phyloP scores from a whole-genome alignment of 1,284 basidiomycete genomes.

The Paramarasmius palmivorus region DNA sequence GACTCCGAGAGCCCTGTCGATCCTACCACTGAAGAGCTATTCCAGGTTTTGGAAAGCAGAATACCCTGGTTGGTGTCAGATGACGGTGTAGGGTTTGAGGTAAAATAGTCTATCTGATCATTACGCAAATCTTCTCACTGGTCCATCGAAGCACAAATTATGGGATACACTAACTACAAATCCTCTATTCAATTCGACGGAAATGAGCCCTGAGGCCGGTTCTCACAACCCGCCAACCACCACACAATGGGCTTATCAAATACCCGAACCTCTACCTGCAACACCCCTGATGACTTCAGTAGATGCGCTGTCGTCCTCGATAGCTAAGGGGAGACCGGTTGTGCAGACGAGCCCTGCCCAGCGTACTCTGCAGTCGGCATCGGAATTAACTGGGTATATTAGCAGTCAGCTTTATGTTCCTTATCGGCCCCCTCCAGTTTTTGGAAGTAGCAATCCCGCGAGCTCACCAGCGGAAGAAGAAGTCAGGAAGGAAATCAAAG shows the following conservation, averaged over 20 bases:
- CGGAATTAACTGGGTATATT: conserved; percentile 68
- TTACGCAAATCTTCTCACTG: conserved; percentile 2
- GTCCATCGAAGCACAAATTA: conserved; percentile 45
- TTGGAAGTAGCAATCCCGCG: conserved; percentile 22
- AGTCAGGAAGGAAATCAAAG: conserved; percentile 60
- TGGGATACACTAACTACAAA: conserved; percentile 61
- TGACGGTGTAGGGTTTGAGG: conserved; percentile 53
- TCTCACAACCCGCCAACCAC: conserved; percentile 27
- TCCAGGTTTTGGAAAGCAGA: conserved; percentile 53
- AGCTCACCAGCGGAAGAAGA: conserved; percentile 55
- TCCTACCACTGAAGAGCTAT: conserved; percentile 59
- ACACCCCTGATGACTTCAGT: conserved; percentile 51
- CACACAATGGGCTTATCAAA: conserved; percentile 56
- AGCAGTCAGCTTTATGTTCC: conserved; percentile 59
- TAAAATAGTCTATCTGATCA: conserved; percentile 25
- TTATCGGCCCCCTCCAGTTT: conserved; percentile 34
- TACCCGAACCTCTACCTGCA: conserved; percentile 37
- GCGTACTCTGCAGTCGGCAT: conserved; percentile 55
- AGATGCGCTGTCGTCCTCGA: conserved; percentile 39
- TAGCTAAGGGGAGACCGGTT: conserved; percentile 36
- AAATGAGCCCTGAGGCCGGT: conserved; percentile 13
- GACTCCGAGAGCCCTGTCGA: conserved; percentile 32
- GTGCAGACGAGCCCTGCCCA: conserved; percentile 38
- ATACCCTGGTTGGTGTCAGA: conserved; percentile 56
- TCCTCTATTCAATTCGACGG: conserved; percentile 43